Conservation (phyloP, 495 filamentous ascomycete species). For the Annulohypoxylon nitens region DNA sequence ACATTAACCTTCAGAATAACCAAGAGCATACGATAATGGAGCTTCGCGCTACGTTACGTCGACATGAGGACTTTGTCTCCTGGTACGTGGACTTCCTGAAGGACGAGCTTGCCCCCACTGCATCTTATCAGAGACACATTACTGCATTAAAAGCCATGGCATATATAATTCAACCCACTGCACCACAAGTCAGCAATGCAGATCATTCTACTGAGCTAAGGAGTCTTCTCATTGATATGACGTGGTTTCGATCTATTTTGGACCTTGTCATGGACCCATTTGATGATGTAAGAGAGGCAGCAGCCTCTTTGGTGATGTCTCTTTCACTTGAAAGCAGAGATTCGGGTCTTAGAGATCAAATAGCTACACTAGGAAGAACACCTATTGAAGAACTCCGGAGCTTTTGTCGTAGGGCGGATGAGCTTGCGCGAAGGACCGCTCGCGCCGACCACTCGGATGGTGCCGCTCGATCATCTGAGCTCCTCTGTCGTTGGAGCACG, state of each 20-base stretch:
- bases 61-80: constrained; percentile 70
- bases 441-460: constrained; percentile 90
- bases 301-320: constrained; percentile 69
- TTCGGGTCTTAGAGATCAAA: constrained; percentile 37
- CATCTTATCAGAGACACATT: constrained; percentile 90
- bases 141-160: constrained; percentile 76
- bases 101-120: constrained; percentile 76
- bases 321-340: constrained; percentile 48
- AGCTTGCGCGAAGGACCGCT: constrained; percentile 70
- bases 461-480: constrained; percentile 71
- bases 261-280: constrained; percentile 90
- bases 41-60: constrained; percentile 38
- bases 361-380: constrained; percentile 12
- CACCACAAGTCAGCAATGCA: constrained; percentile 27
- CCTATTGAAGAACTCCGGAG: constrained; percentile 49
- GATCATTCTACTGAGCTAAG: constrained; percentile 31
- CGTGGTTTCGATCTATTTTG: constrained; percentile 73
- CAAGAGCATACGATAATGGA: constrained; percentile 1
- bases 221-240: constrained; percentile 53
- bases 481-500: constrained; percentile 57
- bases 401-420: constrained; percentile 69
- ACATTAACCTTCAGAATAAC: constrained; percentile 36
- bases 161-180: constrained; percentile 64
- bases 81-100: constrained; percentile 81
- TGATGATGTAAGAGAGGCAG: constrained; percentile 84